phyloP scores from a whole-genome alignment of 495 filamentous ascomycete genomes.

The Aspergillus olivimuriae region DNA sequence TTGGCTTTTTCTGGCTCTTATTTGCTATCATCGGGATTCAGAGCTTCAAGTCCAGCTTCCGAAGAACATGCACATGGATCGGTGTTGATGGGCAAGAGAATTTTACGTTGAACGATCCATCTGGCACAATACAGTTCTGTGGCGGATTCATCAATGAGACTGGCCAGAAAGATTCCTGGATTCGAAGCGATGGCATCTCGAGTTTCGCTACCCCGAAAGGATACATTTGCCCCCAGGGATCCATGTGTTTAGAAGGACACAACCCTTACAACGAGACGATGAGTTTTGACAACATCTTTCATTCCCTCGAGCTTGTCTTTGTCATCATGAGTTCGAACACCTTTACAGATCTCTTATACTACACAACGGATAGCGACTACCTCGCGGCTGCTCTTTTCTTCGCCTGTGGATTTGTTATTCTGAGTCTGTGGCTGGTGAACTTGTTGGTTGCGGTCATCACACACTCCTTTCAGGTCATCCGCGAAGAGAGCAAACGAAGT shows the following conservation, averaged over 20 bases:
- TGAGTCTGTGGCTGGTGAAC: constrained; percentile 96
- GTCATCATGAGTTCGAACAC: constrained; percentile 98
- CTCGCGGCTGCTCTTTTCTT: constrained; percentile 81
- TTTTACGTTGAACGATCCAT: constrained; percentile 40
- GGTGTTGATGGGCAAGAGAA: constrained; percentile 41
- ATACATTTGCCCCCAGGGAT: constrained; percentile 81
- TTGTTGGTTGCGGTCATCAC: constrained; percentile 97
- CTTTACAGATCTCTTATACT: constrained; percentile 90
- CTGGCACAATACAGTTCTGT: constrained; percentile 66
- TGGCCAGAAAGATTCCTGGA: constrained; percentile 57
- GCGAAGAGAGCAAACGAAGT: constrained; percentile 90
- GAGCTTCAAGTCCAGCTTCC: constrained; percentile 92
- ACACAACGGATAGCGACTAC: constrained; percentile 85
- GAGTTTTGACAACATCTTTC: constrained; percentile 90
- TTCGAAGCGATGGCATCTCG: constrained; percentile 39
- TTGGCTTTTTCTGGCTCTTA: constrained; percentile 97
- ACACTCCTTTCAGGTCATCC: constrained; percentile 95
- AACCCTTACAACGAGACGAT: constrained; percentile 85
- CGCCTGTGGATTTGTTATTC: constrained; percentile 77
- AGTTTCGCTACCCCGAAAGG: constrained; percentile 60
- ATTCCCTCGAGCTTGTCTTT: constrained; percentile 93
- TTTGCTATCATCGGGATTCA: constrained; percentile 97
- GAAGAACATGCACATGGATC: constrained; percentile 82
- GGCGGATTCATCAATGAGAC: constrained; percentile 71
- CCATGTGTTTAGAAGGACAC: constrained; percentile 67